Conservation (phyloP, 345 rosid species). For the Acer saccharum region DNA sequence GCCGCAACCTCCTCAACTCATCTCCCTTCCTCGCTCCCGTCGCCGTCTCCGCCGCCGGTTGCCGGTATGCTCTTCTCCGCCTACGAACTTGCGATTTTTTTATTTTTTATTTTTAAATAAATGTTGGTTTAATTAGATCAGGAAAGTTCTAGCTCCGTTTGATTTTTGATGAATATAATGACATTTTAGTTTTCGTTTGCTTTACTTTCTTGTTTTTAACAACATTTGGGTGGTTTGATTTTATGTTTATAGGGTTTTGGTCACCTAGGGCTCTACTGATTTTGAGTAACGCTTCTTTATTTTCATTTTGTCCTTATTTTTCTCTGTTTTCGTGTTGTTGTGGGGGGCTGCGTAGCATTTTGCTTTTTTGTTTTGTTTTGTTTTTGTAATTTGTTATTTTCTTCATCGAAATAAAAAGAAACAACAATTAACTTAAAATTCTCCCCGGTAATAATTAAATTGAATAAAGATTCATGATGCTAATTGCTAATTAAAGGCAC, state of each 20-base stretch:
- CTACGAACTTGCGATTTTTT: too few species aligned
- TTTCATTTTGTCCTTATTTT: background rate
- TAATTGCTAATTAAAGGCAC: too few species aligned
- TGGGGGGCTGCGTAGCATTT: background rate
- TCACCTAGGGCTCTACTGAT: background rate
- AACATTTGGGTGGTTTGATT: background rate
- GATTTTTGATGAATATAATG: background rate
- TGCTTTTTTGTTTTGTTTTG: background rate
- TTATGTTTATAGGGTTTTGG: background rate
- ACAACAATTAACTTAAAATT: too few species aligned
- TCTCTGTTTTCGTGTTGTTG: background rate
- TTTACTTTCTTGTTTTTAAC: background rate
- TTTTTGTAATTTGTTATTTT: background rate
- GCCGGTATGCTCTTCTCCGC: constrained; percentile 2
- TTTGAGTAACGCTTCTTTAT: background rate
- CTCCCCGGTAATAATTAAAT: too few species aligned
- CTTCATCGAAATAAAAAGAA: too few species aligned
- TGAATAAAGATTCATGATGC: too few species aligned
- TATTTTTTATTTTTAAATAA: too few species aligned
- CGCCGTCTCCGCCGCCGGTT: background rate
- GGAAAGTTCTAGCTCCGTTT: background rate
- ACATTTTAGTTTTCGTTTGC: background rate
- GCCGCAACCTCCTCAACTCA: background rate
- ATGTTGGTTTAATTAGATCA: background rate
- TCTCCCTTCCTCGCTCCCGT: constrained; percentile 9